phyloP scores from a whole-genome alignment of 495 filamentous ascomycete genomes.

The Mytilinidion resinicola region DNA sequence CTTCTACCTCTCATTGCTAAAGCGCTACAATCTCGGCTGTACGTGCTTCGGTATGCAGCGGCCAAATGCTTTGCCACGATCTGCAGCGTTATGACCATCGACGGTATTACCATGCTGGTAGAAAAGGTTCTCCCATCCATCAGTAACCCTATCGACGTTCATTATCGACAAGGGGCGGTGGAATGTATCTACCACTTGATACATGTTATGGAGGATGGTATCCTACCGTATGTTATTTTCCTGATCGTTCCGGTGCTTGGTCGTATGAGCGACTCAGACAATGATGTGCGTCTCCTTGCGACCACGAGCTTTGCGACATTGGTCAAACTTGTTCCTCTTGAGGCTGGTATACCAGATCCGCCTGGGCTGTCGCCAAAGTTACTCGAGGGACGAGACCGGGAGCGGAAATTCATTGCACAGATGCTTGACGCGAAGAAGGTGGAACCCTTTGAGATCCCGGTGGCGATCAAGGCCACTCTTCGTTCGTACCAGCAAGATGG shows the following conservation, averaged over 20 bases:
- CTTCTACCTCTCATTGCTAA: conserved; percentile 83
- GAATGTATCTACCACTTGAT: conserved; percentile 93
- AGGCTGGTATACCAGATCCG: conserved; percentile 95
- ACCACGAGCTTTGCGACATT: conserved; percentile 96
- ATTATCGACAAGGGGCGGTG: conserved; percentile 83
- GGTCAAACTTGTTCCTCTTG: conserved; percentile 96
- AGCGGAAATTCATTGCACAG: conserved; percentile 93
- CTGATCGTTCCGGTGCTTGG: conserved; percentile 96
- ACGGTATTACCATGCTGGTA: conserved; percentile 92
- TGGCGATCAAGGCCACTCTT: conserved; percentile 91
- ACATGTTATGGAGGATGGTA: conserved; percentile 94
- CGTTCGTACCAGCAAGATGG: conserved; percentile 97
- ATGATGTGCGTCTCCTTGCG: conserved; percentile 86
- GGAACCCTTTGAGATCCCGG: conserved; percentile 86
- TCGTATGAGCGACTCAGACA: conserved; percentile 98
- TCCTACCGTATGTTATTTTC: conserved; percentile 97
- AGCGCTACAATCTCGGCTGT: conserved; percentile 76
- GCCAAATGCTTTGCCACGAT: conserved; percentile 97
- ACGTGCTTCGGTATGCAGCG: conserved; percentile 90
- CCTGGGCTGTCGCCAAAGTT: conserved; percentile 84
- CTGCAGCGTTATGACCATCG: conserved; percentile 89
- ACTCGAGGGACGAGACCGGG: conserved; percentile 80
- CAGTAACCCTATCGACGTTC: conserved; percentile 77
- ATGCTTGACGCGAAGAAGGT: conserved; percentile 95
- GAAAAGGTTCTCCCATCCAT: conserved; percentile 87